phyloP scores from a whole-genome alignment of 306 rosid species.

The Aeschynomene evenia region DNA sequence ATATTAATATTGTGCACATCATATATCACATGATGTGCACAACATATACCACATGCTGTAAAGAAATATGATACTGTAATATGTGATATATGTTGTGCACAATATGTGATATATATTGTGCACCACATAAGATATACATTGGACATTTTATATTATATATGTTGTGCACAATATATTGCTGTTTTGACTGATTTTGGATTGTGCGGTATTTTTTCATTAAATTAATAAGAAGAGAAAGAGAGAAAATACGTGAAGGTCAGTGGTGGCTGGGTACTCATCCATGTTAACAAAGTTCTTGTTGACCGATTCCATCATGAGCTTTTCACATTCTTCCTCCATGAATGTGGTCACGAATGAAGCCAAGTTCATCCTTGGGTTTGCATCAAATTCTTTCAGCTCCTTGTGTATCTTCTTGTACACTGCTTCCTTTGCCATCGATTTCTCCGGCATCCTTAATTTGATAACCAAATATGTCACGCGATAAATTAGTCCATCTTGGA shows the following conservation, averaged over 20 bases:
- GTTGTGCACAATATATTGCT: too few relatives aligned
- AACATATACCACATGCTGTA: too few relatives aligned
- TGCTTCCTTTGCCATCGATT: conserved; percentile 58
- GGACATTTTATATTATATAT: too few relatives aligned
- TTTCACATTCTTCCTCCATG: conserved; percentile 79
- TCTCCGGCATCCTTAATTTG: conserved; percentile 42
- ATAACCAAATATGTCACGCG: neutral
- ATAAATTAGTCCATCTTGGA: too few relatives aligned
- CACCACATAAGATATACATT: too few relatives aligned
- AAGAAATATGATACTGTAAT: too few relatives aligned
- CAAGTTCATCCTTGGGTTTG: conserved; percentile 62
- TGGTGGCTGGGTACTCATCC: conserved; percentile 79
- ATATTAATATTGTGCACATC: too few relatives aligned
- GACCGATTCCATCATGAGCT: conserved; percentile 70
- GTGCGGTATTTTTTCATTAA: too few relatives aligned
- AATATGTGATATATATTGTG: too few relatives aligned
- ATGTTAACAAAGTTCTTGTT: conserved; percentile 77
- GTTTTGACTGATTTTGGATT: too few relatives aligned
- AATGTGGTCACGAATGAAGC: conserved; percentile 86
- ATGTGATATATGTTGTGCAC: too few relatives aligned
- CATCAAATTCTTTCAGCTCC: conserved; percentile 66
- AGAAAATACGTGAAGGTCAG: conserved; percentile 58
- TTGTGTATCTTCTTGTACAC: conserved; percentile 60
- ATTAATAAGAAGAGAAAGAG: neutral
- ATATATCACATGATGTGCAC: too few relatives aligned